A percentile compares a stretch with the other conserved stretches of the same genome.
Evolutionary conservation across 1,284 basidiomycete species (phyloP).

Genomic region (Phellopilus nigrolimitatus): DNA sequence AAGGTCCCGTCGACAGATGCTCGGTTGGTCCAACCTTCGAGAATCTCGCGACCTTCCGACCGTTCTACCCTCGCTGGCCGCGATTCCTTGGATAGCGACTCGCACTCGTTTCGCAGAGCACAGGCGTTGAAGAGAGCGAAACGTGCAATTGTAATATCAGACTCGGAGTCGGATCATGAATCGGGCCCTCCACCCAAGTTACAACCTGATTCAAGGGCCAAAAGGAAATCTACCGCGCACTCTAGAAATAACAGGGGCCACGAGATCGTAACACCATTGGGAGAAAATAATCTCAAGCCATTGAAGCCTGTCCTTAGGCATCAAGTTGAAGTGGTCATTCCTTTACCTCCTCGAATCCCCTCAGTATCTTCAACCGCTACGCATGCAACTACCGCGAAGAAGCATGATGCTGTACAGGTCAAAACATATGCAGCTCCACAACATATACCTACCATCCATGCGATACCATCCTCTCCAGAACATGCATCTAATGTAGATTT

Average conservation of each 20-base stretch:
- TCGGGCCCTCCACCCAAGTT: neutral
- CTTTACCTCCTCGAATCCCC: neutral
- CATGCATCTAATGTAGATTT: too few relatives aligned
- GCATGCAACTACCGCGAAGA: neutral
- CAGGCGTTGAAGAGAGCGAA: conserved; percentile 8
- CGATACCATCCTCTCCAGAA: too few relatives aligned
- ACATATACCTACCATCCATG: too few relatives aligned
- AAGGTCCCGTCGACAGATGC: neutral
- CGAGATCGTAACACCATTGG: neutral
- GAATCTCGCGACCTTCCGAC: neutral
- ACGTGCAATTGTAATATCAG: conserved; percentile 4
- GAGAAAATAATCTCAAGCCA: neutral
- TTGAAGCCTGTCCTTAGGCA: neutral
- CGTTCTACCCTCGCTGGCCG: neutral
- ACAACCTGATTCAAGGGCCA: neutral
- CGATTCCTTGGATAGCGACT: neutral
- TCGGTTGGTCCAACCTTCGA: neutral
- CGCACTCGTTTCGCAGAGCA: neutral
- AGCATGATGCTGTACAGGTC: neutral
- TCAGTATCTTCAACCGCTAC: neutral
- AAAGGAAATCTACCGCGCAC: neutral
- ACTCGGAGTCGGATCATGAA: conserved; percentile 7
- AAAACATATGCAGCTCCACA: too few relatives aligned
- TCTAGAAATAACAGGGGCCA: neutral
- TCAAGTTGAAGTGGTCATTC: neutral